These are phyloP conservation scores for Apiospora aurea DNA, from an alignment of 2,329 filamentous ascomycete species.

Conservation along the genomic window DNA sequence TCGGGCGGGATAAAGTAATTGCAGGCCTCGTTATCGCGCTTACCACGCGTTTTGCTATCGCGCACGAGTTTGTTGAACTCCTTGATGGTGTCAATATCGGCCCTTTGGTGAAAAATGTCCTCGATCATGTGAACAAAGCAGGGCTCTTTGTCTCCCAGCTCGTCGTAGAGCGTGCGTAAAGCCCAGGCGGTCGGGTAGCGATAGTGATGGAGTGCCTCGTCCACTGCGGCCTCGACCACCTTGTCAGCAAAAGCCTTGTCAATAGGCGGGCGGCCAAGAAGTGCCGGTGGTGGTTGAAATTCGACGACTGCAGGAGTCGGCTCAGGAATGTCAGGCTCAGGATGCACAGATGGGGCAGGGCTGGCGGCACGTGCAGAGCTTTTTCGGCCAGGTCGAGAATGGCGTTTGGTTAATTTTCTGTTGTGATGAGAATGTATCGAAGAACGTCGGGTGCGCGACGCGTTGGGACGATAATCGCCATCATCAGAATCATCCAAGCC, in stretches of 20 bases:
- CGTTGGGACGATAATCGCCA: constrained; percentile 53
- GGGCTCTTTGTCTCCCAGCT: constrained; percentile 56
- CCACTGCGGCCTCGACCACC: constrained; percentile 64
- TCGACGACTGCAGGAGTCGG: background rate
- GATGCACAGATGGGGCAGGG: constrained; percentile 24
- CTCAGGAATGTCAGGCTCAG: background rate
- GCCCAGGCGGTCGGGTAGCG: constrained; percentile 70
- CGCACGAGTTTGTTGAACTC: constrained; percentile 60
- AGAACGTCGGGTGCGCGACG: constrained; percentile 15
- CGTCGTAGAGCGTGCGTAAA: constrained; percentile 66
- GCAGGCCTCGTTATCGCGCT: constrained; percentile 57
- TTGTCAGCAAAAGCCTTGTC: constrained; percentile 56
- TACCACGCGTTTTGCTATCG: constrained; percentile 64
- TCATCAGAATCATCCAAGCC: constrained; percentile 47
- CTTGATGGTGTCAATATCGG: constrained; percentile 57
- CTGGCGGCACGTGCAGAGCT: constrained; percentile 30
- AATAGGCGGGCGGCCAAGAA: constrained; percentile 32
- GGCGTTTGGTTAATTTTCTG: constrained; percentile 26
- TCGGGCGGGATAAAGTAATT: constrained; percentile 62
- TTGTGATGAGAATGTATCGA: constrained; percentile 22
- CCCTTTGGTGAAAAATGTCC: constrained; percentile 63
- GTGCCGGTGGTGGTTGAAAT: constrained; percentile 7
- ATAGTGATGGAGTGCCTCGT: constrained; percentile 62
- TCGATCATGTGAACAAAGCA: constrained; percentile 64
- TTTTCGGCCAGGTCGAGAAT: constrained; percentile 26